Evolutionary conservation across 768 basidiomycete genomes (phyloP).

Genomic region (Amanita thiersii): DNA sequence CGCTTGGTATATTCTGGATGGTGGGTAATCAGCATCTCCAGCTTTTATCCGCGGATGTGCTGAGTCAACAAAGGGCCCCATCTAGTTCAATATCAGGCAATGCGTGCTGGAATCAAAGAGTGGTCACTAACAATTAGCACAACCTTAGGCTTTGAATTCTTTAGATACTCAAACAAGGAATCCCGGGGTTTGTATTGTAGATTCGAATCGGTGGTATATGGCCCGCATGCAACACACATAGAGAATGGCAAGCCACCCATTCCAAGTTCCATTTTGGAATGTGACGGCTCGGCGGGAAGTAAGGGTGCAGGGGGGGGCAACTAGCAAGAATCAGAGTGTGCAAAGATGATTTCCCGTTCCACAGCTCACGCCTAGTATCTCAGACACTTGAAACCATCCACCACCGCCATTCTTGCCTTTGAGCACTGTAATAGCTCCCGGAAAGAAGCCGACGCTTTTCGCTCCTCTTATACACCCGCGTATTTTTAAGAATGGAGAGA

Average conservation of each 20-base stretch:
- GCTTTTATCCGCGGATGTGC: conserved; percentile 64
- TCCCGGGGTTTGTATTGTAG: conserved; percentile 68
- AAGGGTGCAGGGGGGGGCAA: conserved; percentile 53
- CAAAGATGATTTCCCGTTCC: not conserved
- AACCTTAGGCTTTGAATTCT: conserved; percentile 59
- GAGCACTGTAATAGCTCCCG: conserved; percentile 80
- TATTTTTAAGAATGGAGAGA: conserved; percentile 58
- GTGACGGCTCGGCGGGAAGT: conserved; percentile 16
- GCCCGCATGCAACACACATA: conserved; percentile 74
- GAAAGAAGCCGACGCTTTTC: conserved; percentile 70
- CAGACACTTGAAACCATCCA: conserved; percentile 75
- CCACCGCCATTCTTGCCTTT: conserved; percentile 90
- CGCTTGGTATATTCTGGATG: conserved; percentile 58
- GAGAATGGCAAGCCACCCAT: conserved; percentile 44
- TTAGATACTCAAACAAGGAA: conserved; percentile 53
- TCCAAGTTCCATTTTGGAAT: conserved; percentile 25
- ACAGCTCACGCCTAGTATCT: conserved; percentile 66
- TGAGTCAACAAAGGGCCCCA: conserved; percentile 87
- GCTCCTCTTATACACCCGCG: conserved; percentile 55
- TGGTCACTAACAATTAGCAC: conserved; percentile 57
- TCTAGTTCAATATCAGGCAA: conserved; percentile 30
- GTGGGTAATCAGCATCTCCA: conserved; percentile 65
- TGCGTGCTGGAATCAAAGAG: not conserved
- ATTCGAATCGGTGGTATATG: conserved; percentile 76
- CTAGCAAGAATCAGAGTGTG: conserved; percentile 25